phyloP scores from a whole-genome alignment of 2,329 filamentous ascomycete genomes.

The Colletotrichum tofieldiae region DNA sequence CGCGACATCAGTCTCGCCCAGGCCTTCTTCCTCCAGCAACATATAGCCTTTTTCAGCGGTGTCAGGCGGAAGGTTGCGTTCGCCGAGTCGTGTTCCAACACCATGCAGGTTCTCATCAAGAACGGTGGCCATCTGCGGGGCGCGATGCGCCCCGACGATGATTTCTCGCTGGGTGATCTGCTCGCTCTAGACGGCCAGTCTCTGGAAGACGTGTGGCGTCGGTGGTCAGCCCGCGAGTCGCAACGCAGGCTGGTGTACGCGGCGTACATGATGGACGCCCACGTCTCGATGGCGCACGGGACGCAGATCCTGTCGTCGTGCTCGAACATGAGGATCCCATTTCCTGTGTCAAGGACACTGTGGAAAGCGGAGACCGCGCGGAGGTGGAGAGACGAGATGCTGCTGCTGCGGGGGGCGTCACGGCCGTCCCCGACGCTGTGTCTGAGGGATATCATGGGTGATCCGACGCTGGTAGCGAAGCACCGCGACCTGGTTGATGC shows the following conservation, averaged over 20 bases:
- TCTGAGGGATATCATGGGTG: not conserved
- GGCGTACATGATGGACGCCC: conserved; percentile 9
- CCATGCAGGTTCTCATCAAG: conserved; percentile 12
- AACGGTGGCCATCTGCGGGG: conserved; percentile 20
- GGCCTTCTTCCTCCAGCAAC: conserved; percentile 27
- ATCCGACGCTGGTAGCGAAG: not conserved
- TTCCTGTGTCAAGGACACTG: not conserved
- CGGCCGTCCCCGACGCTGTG: not conserved
- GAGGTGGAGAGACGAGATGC: conserved; percentile 4
- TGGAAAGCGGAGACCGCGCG: conserved; percentile 5
- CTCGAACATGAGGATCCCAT: not conserved
- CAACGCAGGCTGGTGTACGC: conserved; percentile 18
- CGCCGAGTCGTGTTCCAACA: conserved; percentile 9
- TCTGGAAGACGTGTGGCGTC: not conserved
- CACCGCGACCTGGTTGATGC: not conserved
- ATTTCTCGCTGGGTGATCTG: not conserved
- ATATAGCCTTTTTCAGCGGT: conserved; percentile 19
- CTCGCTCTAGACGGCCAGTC: not conserved
- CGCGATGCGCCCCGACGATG: not conserved
- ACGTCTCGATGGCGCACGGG: conserved; percentile 20
- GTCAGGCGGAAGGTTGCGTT: conserved; percentile 6
- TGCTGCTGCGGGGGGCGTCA: no score
- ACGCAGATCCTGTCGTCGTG: conserved; percentile 1
- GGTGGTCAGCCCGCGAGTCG: conserved; percentile 5
- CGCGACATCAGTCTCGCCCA: conserved; percentile 20